Evolutionary conservation across 352 stramenopile species (phyloP).

Genomic region (Pythium sukuiense): DNA sequence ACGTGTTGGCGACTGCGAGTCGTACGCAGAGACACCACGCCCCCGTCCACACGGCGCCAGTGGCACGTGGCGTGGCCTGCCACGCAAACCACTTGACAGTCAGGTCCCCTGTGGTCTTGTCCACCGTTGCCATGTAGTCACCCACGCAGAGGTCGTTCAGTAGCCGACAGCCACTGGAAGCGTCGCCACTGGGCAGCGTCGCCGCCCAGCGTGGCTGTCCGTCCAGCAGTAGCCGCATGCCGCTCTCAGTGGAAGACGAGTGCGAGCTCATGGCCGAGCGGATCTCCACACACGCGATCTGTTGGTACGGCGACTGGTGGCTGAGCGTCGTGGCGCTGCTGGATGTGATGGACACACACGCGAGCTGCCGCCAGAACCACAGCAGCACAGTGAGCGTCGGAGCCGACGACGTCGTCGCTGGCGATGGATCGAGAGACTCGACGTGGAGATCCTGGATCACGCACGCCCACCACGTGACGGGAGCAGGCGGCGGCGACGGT

Average conservation of each 20-base stretch:
- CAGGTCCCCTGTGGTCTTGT: background rate
- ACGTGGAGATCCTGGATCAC: background rate
- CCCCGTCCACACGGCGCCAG: background rate
- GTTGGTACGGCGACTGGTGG: too few relatives aligned
- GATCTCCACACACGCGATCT: background rate
- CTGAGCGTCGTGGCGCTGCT: background rate
- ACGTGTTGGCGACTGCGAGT: background rate
- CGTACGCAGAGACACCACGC: background rate
- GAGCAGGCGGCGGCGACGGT: background rate
- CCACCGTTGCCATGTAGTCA: conserved; percentile 3
- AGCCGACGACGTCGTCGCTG: background rate
- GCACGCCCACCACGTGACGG: background rate
- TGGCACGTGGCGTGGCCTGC: background rate
- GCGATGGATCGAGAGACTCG: background rate
- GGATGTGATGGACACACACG: background rate
- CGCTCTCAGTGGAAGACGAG: background rate
- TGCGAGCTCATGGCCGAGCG: background rate
- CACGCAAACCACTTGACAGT: background rate
- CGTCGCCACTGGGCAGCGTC: conserved; percentile 8
- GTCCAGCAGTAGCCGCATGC: conserved; percentile 10
- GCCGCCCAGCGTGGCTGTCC: conserved; percentile 2
- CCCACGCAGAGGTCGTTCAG: conserved; percentile 3
- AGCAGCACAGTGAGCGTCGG: conserved; percentile 8
- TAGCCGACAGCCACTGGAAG: background rate
- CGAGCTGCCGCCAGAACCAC: conserved; percentile 15